Percentiles rank a stretch among this genome's conserved stretches.
phyloP scores from a whole-genome alignment of 108 stramenopile species.

The Nitzschia sp. region DNA sequence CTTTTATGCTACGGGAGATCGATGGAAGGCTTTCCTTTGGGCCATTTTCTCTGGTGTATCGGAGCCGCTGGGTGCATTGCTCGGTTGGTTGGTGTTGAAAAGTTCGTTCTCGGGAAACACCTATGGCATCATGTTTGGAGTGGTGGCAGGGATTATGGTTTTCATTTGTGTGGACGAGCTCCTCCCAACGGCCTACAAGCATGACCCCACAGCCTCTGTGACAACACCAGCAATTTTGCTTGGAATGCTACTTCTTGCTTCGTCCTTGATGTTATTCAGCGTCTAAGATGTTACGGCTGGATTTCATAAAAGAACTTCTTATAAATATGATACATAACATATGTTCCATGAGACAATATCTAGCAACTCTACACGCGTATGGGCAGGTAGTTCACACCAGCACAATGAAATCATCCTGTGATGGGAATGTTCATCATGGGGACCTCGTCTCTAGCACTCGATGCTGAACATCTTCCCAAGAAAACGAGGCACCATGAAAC shows the following conservation, averaged over 20 bases:
- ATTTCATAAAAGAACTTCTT: too few species aligned
- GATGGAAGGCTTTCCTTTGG: constrained; percentile 80
- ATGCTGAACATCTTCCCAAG: not conserved
- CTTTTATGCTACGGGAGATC: constrained; percentile 87
- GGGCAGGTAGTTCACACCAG: too few species aligned
- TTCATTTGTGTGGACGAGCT: constrained; percentile 86
- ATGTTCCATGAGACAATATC: too few species aligned
- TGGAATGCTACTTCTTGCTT: constrained; percentile 90
- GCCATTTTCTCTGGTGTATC: constrained; percentile 66
- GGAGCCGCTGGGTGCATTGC: constrained; percentile 75
- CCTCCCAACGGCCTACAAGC: constrained; percentile 90
- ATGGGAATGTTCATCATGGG: too few species aligned
- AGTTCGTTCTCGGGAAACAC: constrained; percentile 36
- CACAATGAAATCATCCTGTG: too few species aligned
- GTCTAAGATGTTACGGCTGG: too few species aligned
- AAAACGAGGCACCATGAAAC: not conserved
- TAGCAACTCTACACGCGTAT: too few species aligned
- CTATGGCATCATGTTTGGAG: constrained; percentile 80
- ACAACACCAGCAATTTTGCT: constrained; percentile 79
- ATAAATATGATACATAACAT: too few species aligned
- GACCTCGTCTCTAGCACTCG: not conserved
- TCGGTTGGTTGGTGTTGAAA: constrained; percentile 77
- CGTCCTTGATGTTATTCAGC: constrained; percentile 82
- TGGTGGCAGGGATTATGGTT: constrained; percentile 91
- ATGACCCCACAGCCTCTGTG: constrained; percentile 85